These are phyloP conservation scores for Triadica sebifera DNA, from an alignment of 345 rosid species.

Conservation along the genomic window DNA sequence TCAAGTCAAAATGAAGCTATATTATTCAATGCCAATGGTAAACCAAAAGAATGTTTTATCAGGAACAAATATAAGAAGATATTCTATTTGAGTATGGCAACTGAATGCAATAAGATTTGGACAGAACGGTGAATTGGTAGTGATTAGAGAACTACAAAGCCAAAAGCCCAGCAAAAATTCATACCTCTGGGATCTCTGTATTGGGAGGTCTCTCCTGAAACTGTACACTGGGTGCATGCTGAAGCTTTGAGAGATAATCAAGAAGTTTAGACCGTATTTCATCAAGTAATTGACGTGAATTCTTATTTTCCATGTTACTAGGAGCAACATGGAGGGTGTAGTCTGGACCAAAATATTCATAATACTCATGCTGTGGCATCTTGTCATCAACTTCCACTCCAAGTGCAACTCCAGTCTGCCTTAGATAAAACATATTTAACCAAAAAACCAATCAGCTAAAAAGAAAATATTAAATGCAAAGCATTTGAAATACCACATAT, in stretches of 20 bases:
- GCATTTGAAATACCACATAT: neutral
- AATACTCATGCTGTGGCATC: conserved; percentile 81
- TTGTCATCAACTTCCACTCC: conserved; percentile 71
- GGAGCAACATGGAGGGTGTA: conserved; percentile 70
- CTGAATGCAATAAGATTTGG: neutral
- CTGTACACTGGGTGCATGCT: conserved; percentile 95
- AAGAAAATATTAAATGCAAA: neutral
- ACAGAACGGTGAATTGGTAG: neutral
- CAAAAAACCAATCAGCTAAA: neutral
- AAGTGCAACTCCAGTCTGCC: conserved; percentile 65
- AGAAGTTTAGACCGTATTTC: conserved; percentile 80
- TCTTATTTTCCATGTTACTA: conserved; percentile 68
- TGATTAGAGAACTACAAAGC: neutral
- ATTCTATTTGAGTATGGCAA: neutral
- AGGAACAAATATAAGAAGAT: neutral
- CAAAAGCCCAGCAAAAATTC: neutral
- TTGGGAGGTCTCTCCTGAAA: conserved; percentile 91
- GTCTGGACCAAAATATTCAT: conserved; percentile 76
- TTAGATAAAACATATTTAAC: conserved; percentile 15
- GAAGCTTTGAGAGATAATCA: conserved; percentile 82
- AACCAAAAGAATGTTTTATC: neutral
- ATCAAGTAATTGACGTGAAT: conserved; percentile 67
- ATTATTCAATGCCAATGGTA: neutral
- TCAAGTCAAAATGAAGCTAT: neutral
- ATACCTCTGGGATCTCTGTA: conserved; percentile 40